Evolutionary conservation across 192 early-diverging fungal genomes (phyloP).

Genomic region (Dissophora globulifera): DNA sequence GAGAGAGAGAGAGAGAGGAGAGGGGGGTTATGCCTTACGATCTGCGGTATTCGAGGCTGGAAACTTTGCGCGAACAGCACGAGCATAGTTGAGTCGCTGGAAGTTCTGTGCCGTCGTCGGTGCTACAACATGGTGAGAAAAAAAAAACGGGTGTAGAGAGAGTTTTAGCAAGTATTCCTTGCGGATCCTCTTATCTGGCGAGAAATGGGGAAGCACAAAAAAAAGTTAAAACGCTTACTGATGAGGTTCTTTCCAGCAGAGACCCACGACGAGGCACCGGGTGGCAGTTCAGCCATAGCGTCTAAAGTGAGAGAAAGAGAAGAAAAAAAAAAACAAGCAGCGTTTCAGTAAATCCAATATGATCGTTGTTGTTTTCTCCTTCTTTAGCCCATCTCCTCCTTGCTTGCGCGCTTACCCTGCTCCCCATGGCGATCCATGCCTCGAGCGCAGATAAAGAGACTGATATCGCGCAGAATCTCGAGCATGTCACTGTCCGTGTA

Average conservation of each 20-base stretch:
- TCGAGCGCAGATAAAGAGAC: constrained; percentile 43
- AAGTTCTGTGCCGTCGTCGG: constrained; percentile 39
- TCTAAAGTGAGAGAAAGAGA: not conserved
- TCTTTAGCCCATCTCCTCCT: too few relatives aligned
- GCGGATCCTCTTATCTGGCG: not conserved
- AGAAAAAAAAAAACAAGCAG: not conserved
- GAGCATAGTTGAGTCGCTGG: constrained; percentile 32
- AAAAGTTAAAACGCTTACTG: constrained; percentile 13
- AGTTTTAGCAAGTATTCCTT: not conserved
- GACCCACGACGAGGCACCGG: constrained; percentile 46
- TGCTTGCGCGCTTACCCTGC: constrained; percentile 26
- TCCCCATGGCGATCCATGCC: constrained; percentile 49
- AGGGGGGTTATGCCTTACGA: too few relatives aligned
- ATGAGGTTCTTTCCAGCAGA: constrained; percentile 53
- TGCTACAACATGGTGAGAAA: constrained; percentile 2
- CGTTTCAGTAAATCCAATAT: too few relatives aligned
- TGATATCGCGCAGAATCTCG: constrained; percentile 49
- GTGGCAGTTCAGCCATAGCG: constrained; percentile 37
- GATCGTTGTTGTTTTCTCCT: too few relatives aligned
- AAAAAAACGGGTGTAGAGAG: not conserved
- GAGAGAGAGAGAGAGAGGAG: too few relatives aligned
- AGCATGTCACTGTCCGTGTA: constrained; percentile 51
- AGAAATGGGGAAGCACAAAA: not conserved
- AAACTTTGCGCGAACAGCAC: constrained; percentile 26
- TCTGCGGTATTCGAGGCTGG: constrained; percentile 8